These are phyloP conservation scores for Rhodotorula kratochvilovae DNA, from an alignment of 768 basidiomycete species.

Conservation along the genomic window DNA sequence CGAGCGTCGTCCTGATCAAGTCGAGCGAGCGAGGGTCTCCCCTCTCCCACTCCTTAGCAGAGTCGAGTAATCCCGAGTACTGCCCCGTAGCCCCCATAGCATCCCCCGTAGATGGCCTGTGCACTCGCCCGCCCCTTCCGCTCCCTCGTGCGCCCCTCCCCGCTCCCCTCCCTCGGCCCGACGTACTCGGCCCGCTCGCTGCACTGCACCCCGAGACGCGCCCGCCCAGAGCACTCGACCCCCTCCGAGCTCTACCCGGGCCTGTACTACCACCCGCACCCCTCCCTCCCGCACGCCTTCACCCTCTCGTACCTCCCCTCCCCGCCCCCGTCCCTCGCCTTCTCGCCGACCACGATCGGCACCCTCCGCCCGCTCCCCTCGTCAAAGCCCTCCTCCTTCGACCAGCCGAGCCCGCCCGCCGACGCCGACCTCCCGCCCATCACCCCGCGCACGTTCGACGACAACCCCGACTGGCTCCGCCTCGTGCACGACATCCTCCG, in stretches of 20 bases:
- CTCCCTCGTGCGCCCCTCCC: too few relatives aligned
- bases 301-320: slow-evolving; percentile 28
- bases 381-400: not conserved
- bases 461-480: slow-evolving; percentile 21
- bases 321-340: slow-evolving; percentile 24
- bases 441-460: slow-evolving; percentile 26
- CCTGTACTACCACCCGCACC: slow-evolving; percentile 25
- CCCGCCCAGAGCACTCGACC: not conserved
- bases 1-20: too few relatives aligned
- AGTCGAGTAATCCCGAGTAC: too few relatives aligned
- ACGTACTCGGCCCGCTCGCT: too few relatives aligned
- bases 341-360: slow-evolving; percentile 39
- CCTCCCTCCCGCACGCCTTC: not conserved
- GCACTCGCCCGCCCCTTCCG: too few relatives aligned
- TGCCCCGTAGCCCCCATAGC: too few relatives aligned
- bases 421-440: not conserved
- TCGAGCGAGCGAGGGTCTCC: too few relatives aligned
- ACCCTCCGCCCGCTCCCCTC: slow-evolving; percentile 5
- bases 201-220: too few relatives aligned
- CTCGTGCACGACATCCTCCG: slow-evolving; percentile 34
- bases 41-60: too few relatives aligned
- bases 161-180: too few relatives aligned
- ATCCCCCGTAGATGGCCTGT: too few relatives aligned
- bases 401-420: not conserved
- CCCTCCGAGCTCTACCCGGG: slow-evolving; percentile 10